Evolutionary conservation across 2,329 filamentous ascomycete species (phyloP).

Genomic region (Microcera coccophila): DNA sequence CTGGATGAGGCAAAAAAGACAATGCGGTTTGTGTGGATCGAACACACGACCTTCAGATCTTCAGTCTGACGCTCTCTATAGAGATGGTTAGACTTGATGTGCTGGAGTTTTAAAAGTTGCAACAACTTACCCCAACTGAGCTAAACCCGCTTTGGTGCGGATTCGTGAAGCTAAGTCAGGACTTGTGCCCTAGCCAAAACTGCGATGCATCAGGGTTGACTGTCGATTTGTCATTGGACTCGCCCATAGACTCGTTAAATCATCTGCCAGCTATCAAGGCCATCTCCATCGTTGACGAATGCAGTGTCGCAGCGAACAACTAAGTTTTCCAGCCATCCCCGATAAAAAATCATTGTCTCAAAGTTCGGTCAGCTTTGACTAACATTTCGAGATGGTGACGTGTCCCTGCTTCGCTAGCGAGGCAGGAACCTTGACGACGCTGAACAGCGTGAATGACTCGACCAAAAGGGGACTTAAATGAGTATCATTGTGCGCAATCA

Average conservation of each 20-base stretch:
- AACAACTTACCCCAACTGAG: constrained; percentile 27
- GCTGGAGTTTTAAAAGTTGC: constrained; percentile 13
- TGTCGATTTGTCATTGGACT: too few species aligned
- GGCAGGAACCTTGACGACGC: too few species aligned
- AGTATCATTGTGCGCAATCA: not conserved
- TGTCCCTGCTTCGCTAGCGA: too few species aligned
- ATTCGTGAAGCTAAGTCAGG: not conserved
- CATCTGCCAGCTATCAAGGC: not conserved
- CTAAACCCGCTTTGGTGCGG: constrained; percentile 23
- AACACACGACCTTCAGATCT: constrained; percentile 32
- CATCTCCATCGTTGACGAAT: not conserved
- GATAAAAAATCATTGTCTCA: too few species aligned
- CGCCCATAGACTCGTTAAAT: too few species aligned
- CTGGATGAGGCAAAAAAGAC: constrained; percentile 16
- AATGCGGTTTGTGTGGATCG: constrained; percentile 30
- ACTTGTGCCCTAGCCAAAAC: not conserved
- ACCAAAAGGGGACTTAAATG: not conserved
- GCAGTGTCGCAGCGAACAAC: not conserved
- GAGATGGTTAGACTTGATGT: constrained; percentile 13
- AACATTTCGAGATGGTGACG: too few species aligned
- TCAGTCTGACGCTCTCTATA: constrained; percentile 19
- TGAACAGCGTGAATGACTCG: too few species aligned
- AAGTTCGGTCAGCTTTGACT: too few species aligned
- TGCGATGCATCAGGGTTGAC: too few species aligned
- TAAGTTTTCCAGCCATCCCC: not conserved